Base-by-base conservation (phyloP, 129 eudicot species). In the Helichrysum umbraculigerum region DNA sequence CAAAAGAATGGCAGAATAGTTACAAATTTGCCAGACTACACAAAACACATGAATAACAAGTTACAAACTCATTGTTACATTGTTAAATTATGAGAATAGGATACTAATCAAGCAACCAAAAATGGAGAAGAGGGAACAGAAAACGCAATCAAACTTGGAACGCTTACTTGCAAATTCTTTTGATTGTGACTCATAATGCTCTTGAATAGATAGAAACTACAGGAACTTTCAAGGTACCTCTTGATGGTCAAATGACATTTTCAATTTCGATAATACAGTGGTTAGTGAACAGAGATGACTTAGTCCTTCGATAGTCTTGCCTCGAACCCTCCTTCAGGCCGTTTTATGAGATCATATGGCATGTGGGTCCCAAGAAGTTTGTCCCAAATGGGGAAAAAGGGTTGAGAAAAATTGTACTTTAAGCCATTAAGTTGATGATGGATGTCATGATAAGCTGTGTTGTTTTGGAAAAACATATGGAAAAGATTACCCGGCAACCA, bases 351-450 rank as follows among this genome's bases (percentile, higher is more conserved):
- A 62, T 78, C 74, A 66, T 84, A 88, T 0, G 97, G 88, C 83
- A 82, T 84, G 76, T 88, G 77, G 28, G 97, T 91, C 3, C 93
- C 97, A 63, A 91, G 97, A 78, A 91, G 63, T 68, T 78, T 83
- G 81, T 91, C 97, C 97, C 97, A 91, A 6, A 88, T 73, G n/a
- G 93, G 85, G 82, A 88, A 91, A 80, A 91, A 91, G n/a, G 93
- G 93, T 39, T 91, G 97, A 0, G 97, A 86, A 32, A 88, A 91
- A 83, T 91, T 91, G 81, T 84, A 91, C 79, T 88, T 90, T 10
- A 80, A 62, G n/a, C 93, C 96, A 58, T 86, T 87, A 32, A 91
- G 91, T 81, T 91, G 97, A 84, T 91, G 97, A 76, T 91, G 97
- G 61, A 91, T 73, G 79, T 91, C 97, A 81, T 91, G 97, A 61